Base-by-base conservation (phyloP, 2,329 filamentous ascomycete species). In the Monosporascus sp. region DNA sequence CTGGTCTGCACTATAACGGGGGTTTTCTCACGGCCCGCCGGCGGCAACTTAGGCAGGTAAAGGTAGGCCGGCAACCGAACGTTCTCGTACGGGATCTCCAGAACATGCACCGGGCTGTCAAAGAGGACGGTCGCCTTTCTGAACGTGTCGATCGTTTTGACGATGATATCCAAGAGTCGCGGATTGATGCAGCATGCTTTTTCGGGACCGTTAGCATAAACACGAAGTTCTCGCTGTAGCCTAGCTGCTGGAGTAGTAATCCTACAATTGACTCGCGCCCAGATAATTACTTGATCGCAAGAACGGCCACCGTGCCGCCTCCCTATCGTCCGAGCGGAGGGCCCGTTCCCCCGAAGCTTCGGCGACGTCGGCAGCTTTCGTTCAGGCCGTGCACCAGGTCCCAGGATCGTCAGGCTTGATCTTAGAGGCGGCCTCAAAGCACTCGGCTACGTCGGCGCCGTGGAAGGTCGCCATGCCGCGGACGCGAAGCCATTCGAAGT, bases 401-500 rank as follows among this genome's bases (percentile, higher is more conserved):
- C 68, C 67, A 0, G 70, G 60, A 48, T 78, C 70, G 27, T 65
- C 49, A 20, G 69, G 58, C 47, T 66, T 70, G 63, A 77, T 72
- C 37, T 66, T 54, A 9, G 58, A 63, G 1, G 63, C 64, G 8
- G 72, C 70, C 27, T 70, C 66, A 5, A 77, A 66, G 14, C 60
- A 66, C 52, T 78, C 75, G 22, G 64, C 72, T 2, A 72, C 60
- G 5, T 77, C 74, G 50, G 61, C 62, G 0, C 74, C 75, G 3
- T 65, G 66, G 15, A 57, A 59, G 0, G 65, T 61, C 0, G 72
- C 64, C 2, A 59, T 70, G 45, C 67, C 70, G 5, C 77, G 67
- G 24, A 77, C 48, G 5, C 75, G 70, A 14, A 72, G 48, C 5
- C 64, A 58, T 56, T 77, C 74, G 55, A 77, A 77, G 56, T 76